Evolutionary conservation across 495 filamentous ascomycete species (phyloP).

Genomic region (Podospora anserina): DNA sequence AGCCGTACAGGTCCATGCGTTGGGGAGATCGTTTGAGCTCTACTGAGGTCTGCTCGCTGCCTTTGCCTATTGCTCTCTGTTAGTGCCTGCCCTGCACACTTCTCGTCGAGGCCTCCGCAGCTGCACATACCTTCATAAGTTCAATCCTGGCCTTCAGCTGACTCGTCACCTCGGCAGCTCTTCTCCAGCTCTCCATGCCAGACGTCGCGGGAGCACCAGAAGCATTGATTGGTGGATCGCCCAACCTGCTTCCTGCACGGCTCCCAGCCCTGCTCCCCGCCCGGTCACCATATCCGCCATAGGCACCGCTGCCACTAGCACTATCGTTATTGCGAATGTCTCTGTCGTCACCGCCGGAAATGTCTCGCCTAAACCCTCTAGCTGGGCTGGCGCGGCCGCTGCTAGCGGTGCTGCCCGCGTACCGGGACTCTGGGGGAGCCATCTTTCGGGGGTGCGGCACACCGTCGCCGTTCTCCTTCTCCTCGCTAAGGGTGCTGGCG

Average conservation of each 20-base stretch:
- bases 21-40: not conserved
- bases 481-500: slow-evolving; percentile 70
- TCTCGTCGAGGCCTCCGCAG: not conserved
- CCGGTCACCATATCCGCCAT: slow-evolving; percentile 30
- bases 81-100: not conserved
- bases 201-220: slow-evolving; percentile 46
- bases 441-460: slow-evolving; percentile 47
- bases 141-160: slow-evolving; percentile 96
- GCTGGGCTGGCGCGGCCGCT: slow-evolving; percentile 57
- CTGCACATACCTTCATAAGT: slow-evolving; percentile 55
- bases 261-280: slow-evolving; percentile 42
- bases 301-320: slow-evolving; percentile 25
- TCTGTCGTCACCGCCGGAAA: slow-evolving; percentile 22
- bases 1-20: not conserved
- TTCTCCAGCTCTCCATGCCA: slow-evolving; percentile 87
- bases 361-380: slow-evolving; percentile 38
- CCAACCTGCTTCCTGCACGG: slow-evolving; percentile 43
- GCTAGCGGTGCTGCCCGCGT: slow-evolving; percentile 47
- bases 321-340: slow-evolving; percentile 24
- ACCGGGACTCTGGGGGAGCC: slow-evolving; percentile 51
- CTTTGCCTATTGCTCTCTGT: slow-evolving; percentile 1
- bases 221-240: slow-evolving; percentile 28
- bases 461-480: slow-evolving; percentile 70
- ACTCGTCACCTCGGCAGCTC: slow-evolving; percentile 97
- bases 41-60: slow-evolving; percentile 9